These are phyloP conservation scores for Anisodus acutangulus DNA, from an alignment of 257 asterid genomes.

Conservation along the genomic window DNA sequence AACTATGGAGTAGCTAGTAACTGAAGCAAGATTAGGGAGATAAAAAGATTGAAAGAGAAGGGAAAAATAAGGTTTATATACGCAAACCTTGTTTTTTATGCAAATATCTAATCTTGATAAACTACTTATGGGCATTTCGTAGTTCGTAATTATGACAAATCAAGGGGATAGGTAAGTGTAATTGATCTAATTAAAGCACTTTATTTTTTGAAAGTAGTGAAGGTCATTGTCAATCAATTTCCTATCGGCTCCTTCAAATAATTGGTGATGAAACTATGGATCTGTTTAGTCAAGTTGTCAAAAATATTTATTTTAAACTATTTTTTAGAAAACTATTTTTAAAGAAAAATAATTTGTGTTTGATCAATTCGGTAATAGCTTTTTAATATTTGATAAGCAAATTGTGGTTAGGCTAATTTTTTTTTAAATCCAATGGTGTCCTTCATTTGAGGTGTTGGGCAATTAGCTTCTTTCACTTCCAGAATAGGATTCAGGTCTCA, in stretches of 20 bases:
- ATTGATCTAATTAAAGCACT: not conserved
- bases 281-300: not conserved
- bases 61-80: no score
- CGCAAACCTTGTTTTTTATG: not conserved
- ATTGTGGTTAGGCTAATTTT: not conserved
- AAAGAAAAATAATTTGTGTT: not conserved
- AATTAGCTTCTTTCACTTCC: not conserved
- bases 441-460: not conserved
- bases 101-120: not conserved
- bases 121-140: not conserved
- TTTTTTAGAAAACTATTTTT: not conserved
- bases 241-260: not conserved
- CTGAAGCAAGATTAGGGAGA: no score
- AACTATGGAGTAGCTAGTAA: no score
- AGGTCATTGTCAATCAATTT: slow-evolving; percentile 1
- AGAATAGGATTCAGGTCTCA: not conserved
- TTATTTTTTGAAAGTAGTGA: not conserved
- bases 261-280: not conserved
- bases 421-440: not conserved
- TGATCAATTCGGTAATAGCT: not conserved
- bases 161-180: not conserved
- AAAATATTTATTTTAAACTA: not conserved
- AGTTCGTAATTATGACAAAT: slow-evolving; percentile 7
- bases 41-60: no score
- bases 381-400: not conserved